phyloP scores from a whole-genome alignment of 106 monocot species.

The Acorus gramineus region DNA sequence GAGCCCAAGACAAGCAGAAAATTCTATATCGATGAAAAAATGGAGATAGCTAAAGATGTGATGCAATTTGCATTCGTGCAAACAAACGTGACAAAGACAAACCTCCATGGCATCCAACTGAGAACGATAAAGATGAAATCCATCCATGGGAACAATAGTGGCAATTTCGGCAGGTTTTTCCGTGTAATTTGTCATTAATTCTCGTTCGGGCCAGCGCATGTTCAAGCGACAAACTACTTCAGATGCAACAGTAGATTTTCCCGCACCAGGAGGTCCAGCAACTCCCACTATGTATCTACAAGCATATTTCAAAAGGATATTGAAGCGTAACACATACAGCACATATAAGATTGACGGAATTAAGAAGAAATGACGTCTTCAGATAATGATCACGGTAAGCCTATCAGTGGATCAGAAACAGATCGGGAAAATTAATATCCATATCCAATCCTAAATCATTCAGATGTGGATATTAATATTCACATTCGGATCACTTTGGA shows the following conservation, averaged over 20 bases:
- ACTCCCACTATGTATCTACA: slow-evolving; percentile 62
- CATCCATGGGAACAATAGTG: slow-evolving; percentile 88
- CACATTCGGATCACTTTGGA: no score
- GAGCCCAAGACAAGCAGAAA: slow-evolving; percentile 3
- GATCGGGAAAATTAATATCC: no score
- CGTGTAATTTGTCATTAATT: neutral
- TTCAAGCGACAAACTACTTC: slow-evolving; percentile 71
- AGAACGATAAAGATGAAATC: slow-evolving; percentile 90
- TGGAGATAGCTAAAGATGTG: neutral
- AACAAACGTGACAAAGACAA: neutral
- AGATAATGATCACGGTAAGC: neutral
- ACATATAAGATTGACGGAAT: neutral
- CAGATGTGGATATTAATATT: no score
- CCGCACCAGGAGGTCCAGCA: slow-evolving; percentile 87
- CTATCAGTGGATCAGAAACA: no score
- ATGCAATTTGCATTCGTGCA: no score
- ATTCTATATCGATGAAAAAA: neutral
- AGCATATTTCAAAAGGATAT: neutral
- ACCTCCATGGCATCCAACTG: slow-evolving; percentile 93
- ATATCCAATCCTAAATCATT: no score
- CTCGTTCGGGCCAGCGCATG: slow-evolving; percentile 23
- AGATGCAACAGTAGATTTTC: slow-evolving; percentile 61
- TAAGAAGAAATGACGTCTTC: neutral
- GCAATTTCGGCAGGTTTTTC: slow-evolving; percentile 35
- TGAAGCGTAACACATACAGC: neutral